Conservation (phyloP, 148 eudicot species). For the Amaranthus palmeri region DNA sequence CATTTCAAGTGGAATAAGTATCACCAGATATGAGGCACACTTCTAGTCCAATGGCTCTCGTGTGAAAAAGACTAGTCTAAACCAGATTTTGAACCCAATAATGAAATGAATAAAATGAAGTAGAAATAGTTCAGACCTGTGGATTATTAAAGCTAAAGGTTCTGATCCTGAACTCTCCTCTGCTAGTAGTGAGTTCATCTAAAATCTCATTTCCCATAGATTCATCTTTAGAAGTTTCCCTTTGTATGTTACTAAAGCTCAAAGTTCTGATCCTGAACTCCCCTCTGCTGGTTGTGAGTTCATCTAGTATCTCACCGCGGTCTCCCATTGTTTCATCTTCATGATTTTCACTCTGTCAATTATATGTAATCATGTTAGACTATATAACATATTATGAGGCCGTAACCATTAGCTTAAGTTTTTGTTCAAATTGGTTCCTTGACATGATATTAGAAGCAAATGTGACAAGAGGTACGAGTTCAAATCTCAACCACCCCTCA, state of each 20-base stretch:
- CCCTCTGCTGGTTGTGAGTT: conserved; percentile 53
- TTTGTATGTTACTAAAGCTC: conserved; percentile 22
- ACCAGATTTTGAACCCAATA: too few species aligned
- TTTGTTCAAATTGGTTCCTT: too few species aligned
- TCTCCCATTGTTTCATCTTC: conserved; percentile 25
- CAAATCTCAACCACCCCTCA: too few species aligned
- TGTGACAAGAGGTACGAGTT: too few species aligned
- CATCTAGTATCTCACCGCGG: conserved; percentile 46
- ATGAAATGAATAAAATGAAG: neutral
- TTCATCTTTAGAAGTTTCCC: conserved; percentile 24
- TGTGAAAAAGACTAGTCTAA: too few species aligned
- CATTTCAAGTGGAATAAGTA: too few species aligned
- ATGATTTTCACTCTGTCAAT: conserved; percentile 30
- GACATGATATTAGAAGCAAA: too few species aligned
- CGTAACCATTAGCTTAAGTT: too few species aligned
- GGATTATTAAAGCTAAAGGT: conserved; percentile 27
- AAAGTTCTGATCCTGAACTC: conserved; percentile 46
- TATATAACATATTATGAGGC: neutral
- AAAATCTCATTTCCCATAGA: conserved; percentile 40
- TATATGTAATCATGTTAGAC: neutral
- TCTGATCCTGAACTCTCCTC: conserved; percentile 58
- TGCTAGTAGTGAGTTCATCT: conserved; percentile 51
- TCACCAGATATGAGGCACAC: too few species aligned
- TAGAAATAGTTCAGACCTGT: conserved; percentile 26
- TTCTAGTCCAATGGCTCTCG: too few species aligned